Evolutionary conservation across 2,329 filamentous ascomycete genomes (phyloP), one percentile per base, ranked within the genome.

Genomic region (Colletotrichum tanaceti): DNA sequence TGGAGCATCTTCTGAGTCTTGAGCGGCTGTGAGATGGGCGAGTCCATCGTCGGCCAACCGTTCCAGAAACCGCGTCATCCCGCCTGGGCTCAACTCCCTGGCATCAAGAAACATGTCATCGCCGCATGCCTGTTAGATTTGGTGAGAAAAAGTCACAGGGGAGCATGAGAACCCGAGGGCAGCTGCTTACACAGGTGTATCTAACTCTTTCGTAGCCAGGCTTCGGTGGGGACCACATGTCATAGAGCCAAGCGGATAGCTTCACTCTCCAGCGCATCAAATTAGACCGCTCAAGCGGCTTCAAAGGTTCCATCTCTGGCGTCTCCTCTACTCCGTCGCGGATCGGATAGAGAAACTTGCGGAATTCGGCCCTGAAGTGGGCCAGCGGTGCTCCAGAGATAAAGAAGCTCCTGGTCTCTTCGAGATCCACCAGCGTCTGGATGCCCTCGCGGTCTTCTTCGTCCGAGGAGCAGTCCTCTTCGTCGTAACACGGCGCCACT

Each of bases 181-280:
- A 63, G 41, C 52, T 13, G 35, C 52, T 16, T 5, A 63, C 53
- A 43, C 61, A 63, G 1, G 35, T 38, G 1, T 63, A 63, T 28
- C 61, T 1, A n/a, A 63, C 6, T 43, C 61, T 58, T 1, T 22
- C n/a, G 22, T 57, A 49, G 0, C 60, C 60, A 5, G 18, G 0
- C 16, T 39, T 32, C n/a, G 60, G 60, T 3, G 52, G 60, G 18
- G 4, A 49, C 6, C 22, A 43, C 18, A 11, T 5, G 4, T 57
- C 52, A 11, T 7, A 57, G 13, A 63, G 20, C 52, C 41, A 28
- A 1, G 52, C 20, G 2, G 3, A 18, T 5, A 57, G 2, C 4
- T 18, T 57, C 6, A 3, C 13, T 13, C 16, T 4, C 50, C 18
- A 41, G 11, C 4, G 18, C 1, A 20, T 4, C 11, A 63, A 5